Base-by-base conservation (phyloP, 768 basidiomycete genomes). In the Pleurotus sapidus region DNA sequence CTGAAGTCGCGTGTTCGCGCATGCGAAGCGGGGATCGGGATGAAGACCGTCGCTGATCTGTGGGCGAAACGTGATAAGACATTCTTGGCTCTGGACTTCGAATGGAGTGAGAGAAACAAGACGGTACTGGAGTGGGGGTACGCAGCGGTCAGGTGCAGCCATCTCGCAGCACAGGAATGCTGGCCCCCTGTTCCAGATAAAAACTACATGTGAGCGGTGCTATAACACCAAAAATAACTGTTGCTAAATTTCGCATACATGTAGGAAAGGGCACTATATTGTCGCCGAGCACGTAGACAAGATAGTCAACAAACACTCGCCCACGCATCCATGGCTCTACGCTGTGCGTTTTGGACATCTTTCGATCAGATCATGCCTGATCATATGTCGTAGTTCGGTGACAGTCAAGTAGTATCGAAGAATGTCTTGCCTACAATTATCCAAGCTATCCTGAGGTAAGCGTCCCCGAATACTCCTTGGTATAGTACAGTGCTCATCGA, bases 121-220 rank as follows among this genome's bases (percentile, higher is more conserved):
- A 80, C 82, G 46, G 83, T 84, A 60, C 66, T 91, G 47, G 91
- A 92, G 69, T 93, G 87, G 84, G 91, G 91, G 1, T 93, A 93
- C 72, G 87, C 91, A 25, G 88, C 88, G 9, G 80, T 91, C 46
- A 76, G 90, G 24, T 91, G 88, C 63, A 83, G 82, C 0, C 84
- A 87, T 72, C 71, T 93, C 39, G 81, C 87, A 57, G 77, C 80
- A 7, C 73, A 77, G 7, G 83, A 83, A 3, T 81, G 83, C 60
- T 93, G 91, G 91, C 91, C 91, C 4, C 91, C 91, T 25, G 71
- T 78, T 27, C 89, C 91, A 2, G 85, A 86, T 55, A 75, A 75
- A 20, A 91, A 93, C 63, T 93, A 92, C 68, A 81, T 91, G 90
- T 90, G 49, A 54, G 78, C 66, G 18, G 50, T 45, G 49, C 53